Base-by-base conservation (phyloP, 2,329 filamentous ascomycete genomes). In the Pezicula neosporulosa region DNA sequence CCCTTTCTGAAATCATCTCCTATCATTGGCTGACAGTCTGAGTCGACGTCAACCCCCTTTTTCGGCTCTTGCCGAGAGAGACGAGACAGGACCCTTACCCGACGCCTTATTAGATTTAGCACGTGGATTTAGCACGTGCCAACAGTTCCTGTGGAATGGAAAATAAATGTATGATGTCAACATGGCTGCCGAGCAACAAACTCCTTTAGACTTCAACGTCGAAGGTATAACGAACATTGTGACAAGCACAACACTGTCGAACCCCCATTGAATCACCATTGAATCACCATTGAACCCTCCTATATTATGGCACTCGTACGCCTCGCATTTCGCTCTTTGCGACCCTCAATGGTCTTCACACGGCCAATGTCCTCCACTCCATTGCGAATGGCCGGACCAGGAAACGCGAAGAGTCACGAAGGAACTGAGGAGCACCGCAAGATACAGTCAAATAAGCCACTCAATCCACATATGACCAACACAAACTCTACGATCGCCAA, bases 391-490 rank as follows among this genome's bases (percentile, higher is more conserved):
- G 56, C 57, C 24, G 56, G 62, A 7, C 55, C 63, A 16, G 59
- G 62, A 24, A 66, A 65, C 35, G 59, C 63, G 18, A 51, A 60
- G 51, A 69, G 67, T 55, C 75, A 80, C 53, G 76, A 80, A 57
- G 83, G 74, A 10, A 73, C 75, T 19, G 70, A 76, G 48, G 72
- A 74, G 45, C 77, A 82, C 64, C 75, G 81, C 58, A 75, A 80
- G 58, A 72, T 72, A 54, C 81, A 85, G 67, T 77, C 68, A 28
- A 72, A 78, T 54, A 85, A 80, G 69, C 70, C 77, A 1, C 65
- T 80, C 28, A 85, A 85, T 58, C 82, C 80, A 18, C 78, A 82
- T 60, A 70, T 86, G 65, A 83, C 83, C 30, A 85, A 85, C 66
- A 83, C 81, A 1, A 85, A 73, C 48, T 84, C 81, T 8, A 85